Evolutionary conservation across 2,329 filamentous ascomycete genomes (phyloP).

Genomic region (Alternaria burnsii): DNA sequence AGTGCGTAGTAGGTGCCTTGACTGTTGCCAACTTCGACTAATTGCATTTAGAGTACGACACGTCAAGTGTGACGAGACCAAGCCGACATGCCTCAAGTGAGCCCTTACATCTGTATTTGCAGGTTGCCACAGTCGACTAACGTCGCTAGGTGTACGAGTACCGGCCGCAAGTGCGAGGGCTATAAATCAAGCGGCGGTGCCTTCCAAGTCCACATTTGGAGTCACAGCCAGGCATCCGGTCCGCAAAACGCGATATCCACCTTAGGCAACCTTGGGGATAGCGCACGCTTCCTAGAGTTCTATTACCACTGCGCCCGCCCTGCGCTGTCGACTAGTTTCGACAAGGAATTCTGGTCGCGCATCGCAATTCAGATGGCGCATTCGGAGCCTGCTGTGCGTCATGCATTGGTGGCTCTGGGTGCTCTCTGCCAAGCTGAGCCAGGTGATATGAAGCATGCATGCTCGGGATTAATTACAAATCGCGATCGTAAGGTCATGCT

Average conservation of each 20-base stretch:
- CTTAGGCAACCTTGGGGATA: conserved; percentile 23
- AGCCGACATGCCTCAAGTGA: conserved; percentile 32
- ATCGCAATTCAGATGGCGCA: conserved; percentile 54
- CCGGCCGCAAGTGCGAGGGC: conserved; percentile 43
- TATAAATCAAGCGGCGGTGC: conserved; percentile 21
- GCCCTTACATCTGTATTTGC: background rate
- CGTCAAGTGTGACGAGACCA: conserved; percentile 39
- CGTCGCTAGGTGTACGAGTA: conserved; percentile 35
- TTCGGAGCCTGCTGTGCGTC: conserved; percentile 53
- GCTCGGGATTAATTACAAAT: conserved; percentile 14
- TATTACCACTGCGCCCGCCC: conserved; percentile 53
- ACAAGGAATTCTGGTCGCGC: conserved; percentile 53
- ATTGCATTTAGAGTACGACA: conserved; percentile 14
- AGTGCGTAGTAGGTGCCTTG: conserved; percentile 22
- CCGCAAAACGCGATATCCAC: conserved; percentile 15
- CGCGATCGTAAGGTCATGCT: conserved; percentile 40
- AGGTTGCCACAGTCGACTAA: conserved; percentile 4
- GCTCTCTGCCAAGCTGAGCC: conserved; percentile 42
- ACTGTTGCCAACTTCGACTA: background rate
- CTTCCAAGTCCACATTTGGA: conserved; percentile 14
- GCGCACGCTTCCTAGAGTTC: conserved; percentile 46
- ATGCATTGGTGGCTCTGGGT: conserved; percentile 55
- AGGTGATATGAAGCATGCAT: conserved; percentile 30
- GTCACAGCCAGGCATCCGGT: background rate
- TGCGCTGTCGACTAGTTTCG: conserved; percentile 47